These are phyloP conservation scores for Ormosia emarginata DNA, from an alignment of 306 rosid genomes.

Conservation along the genomic window DNA sequence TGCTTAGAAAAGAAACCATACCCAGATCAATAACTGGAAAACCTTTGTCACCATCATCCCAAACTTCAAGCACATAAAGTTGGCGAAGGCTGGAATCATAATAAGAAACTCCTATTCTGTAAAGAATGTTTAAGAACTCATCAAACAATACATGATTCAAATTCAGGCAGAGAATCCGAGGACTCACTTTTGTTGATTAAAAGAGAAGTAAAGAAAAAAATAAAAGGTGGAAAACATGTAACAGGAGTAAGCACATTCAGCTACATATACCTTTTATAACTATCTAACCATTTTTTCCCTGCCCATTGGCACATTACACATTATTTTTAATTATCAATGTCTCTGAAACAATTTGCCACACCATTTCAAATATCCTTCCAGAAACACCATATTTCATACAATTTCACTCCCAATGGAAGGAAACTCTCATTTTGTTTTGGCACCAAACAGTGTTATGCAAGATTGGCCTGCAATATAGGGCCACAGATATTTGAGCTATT, in stretches of 20 bases:
- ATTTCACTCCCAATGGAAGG: slow-evolving; percentile 5
- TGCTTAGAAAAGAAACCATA: slow-evolving; percentile 40
- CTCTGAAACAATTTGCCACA: slow-evolving; percentile 3
- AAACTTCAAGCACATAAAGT: slow-evolving; percentile 82
- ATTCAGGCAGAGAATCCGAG: not conserved
- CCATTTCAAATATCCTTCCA: slow-evolving; percentile 1
- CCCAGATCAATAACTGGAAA: slow-evolving; percentile 88
- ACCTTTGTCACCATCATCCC: slow-evolving; percentile 84
- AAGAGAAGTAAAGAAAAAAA: not conserved
- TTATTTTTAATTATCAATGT: not conserved
- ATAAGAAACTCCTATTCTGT: slow-evolving; percentile 87
- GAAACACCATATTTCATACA: slow-evolving; percentile 10
- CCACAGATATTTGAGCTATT: not conserved
- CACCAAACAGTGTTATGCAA: slow-evolving; percentile 7
- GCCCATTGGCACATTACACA: not conserved
- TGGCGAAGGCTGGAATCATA: slow-evolving; percentile 89
- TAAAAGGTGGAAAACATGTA: slow-evolving; percentile 1
- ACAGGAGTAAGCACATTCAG: slow-evolving; percentile 5
- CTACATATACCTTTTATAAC: not conserved
- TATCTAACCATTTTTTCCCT: not conserved
- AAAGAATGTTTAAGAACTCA: slow-evolving; percentile 23
- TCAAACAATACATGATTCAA: not conserved
- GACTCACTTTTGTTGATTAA: not conserved
- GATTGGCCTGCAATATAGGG: slow-evolving; percentile 9
- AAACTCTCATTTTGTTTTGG: not conserved